A percentile compares a stretch with the other conserved stretches of the same genome.
Evolutionary conservation across 2,329 filamentous ascomycete species (phyloP).

Genomic region (Diaporthe sp.): DNA sequence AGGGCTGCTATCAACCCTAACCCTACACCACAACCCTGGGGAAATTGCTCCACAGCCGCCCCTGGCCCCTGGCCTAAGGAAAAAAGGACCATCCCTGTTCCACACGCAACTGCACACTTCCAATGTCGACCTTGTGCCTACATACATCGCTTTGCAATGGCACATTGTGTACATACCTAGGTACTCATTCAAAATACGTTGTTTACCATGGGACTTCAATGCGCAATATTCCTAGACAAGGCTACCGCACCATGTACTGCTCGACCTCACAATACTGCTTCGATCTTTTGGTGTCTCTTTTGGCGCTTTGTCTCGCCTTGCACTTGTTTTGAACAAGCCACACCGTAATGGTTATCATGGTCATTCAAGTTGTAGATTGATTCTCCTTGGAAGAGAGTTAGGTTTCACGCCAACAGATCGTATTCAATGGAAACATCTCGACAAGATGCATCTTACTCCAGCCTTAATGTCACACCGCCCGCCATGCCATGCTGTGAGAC

Average conservation of each 20-base stretch:
- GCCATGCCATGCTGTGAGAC: background rate
- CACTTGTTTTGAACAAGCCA: background rate
- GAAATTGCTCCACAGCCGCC: background rate
- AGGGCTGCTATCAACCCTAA: background rate
- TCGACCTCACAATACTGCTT: background rate
- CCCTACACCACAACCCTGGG: background rate
- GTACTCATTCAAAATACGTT: background rate
- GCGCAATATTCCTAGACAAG: background rate
- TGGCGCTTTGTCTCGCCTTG: background rate
- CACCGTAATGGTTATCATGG: background rate
- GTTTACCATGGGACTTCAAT: background rate
- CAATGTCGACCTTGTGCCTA: background rate
- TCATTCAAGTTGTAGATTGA: background rate
- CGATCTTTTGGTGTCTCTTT: background rate
- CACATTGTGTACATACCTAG: background rate
- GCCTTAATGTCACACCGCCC: background rate
- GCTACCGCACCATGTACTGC: background rate
- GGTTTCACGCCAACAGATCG: background rate
- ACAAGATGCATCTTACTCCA: background rate
- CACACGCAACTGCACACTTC: background rate
- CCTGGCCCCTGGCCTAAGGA: accelerated
- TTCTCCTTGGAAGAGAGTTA: background rate
- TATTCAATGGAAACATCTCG: background rate
- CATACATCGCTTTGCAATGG: background rate
- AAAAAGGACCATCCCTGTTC: background rate